Base-by-base conservation (phyloP, 495 filamentous ascomycete genomes). In the Haplographium delicatum region DNA sequence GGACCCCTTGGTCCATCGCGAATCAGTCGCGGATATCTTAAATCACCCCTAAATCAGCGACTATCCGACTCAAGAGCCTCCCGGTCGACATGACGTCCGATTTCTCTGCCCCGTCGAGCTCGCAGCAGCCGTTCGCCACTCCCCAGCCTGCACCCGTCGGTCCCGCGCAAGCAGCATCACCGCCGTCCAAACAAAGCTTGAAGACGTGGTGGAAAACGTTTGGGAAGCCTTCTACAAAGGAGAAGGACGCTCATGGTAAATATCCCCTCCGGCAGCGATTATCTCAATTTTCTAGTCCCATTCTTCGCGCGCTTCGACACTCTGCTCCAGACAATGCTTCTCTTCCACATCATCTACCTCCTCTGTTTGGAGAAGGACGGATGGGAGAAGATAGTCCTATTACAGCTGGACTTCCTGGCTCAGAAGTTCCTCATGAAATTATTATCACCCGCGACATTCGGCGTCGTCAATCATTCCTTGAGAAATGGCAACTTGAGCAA, bases 191-290 rank as follows among this genome's bases (percentile, higher is more conserved):
- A 61, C 88, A 94, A 25, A 58, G 49, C 60, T 72, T 95, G 48
- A 83, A 87, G 59, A 88, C 84, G 23, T 96, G 90, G 90, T 95
- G 89, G 90, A 90, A 84, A 68, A 78, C 80, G 42, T 95, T 96
- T 71, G 89, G 86, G 68, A 46, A 53, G 38, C 44, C 35, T n/a
- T n/a, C n/a, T 33, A 23, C 49, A 44, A 54, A 54, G 40, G 27
- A 22, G 8, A 25, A 51, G 5, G 60, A 60, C n/a, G 22, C 46
- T 15, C 53, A 50, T 28, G 60, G 60, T 63, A 58, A 51, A 24
- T 49, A 24, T 23, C 31, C 44, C 31, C 27, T n/a, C n/a, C n/a
- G n/a, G n/a, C n/a, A n/a, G n/a, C n/a, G n/a, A n/a, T n/a, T n/a
- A n/a, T n/a, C n/a, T n/a, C n/a, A n/a, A n/a, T n/a, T n/a, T n/a